Base-by-base conservation (phyloP, 108 stramenopile species). In the Skeletonema marinoi region DNA sequence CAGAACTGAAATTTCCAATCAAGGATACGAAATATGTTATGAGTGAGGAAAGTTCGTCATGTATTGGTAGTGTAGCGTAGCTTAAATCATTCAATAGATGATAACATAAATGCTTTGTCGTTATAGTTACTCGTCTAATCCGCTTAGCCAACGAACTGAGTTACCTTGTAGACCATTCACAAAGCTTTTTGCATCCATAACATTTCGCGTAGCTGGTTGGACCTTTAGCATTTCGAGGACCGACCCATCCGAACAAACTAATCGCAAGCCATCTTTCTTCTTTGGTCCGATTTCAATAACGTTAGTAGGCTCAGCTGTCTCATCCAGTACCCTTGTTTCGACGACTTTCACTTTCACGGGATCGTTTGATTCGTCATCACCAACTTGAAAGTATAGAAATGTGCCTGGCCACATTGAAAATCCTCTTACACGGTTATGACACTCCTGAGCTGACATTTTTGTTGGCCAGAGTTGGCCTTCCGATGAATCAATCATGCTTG, bases 391-490 rank as follows among this genome's bases (percentile, higher is more conserved):
- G 60, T 85, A 87, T 39, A 94, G 51, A 78, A 85, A 97, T 13
- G 91, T 94, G 13, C 97, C 96, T 7, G 98, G 98, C 98, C 98
- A 98, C 86, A 92, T 95, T 41, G 90, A 84, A 74, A 98, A 98
- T 50, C 95, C 98, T 31, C 97, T 68, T 1, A 93, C 81, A 51
- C 93, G 94, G 81, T 98, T 97, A 71, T 97, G 95, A 71, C 93
- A 82, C 38, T 70, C 66, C 4, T 31, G 25, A n/a, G 98, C 98
- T 16, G 86, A 82, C 80, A 88, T 88, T 21, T 87, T 88, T 70
- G 85, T 71, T 29, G 89, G 80, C 33, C 82, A 72, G 10, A 93
- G 78, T 60, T 91, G 82, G 0, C 89, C 93, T 78, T 96, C 96
- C 4, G 84, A 76, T 7, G 87, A 70, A 73, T 83, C 84, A 76